A percentile compares a stretch with the other conserved stretches of the same genome.
Conservation (phyloP, 1,139 yeast species). For the Meyerozyma sp. region DNA sequence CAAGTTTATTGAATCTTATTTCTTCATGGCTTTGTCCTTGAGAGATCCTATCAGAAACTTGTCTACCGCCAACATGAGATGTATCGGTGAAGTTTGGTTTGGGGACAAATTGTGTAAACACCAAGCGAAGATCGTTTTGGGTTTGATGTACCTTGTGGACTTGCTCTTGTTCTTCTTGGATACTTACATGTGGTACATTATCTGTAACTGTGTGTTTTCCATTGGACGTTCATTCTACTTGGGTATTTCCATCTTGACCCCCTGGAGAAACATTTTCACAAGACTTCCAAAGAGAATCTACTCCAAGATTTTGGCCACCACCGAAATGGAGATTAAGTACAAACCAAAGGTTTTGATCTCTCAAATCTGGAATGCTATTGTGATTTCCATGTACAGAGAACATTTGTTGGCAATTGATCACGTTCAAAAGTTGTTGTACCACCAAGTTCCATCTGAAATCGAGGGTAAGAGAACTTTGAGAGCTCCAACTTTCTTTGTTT, state of each 20-base stretch:
- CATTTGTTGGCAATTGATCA: slow-evolving; percentile 96
- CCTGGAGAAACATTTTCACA: slow-evolving; percentile 98
- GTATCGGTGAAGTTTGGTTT: slow-evolving; percentile 87
- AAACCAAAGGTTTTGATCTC: slow-evolving; percentile 97
- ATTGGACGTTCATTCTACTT: slow-evolving; percentile 96
- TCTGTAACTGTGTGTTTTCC: slow-evolving; percentile 90
- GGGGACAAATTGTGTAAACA: slow-evolving; percentile 69
- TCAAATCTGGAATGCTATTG: slow-evolving; percentile 98
- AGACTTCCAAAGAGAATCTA: slow-evolving; percentile 97
- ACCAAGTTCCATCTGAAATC: slow-evolving; percentile 94
- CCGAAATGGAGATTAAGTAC: slow-evolving; percentile 98
- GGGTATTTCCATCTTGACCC: slow-evolving; percentile 97
- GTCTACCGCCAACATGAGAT: slow-evolving; percentile 43
- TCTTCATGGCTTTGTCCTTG: slow-evolving; percentile 81
- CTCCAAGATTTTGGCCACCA: slow-evolving; percentile 93
- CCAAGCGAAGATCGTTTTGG: slow-evolving; percentile 84
- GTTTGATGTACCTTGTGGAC: slow-evolving; percentile 89
- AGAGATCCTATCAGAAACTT: slow-evolving; percentile 87
- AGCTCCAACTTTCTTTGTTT: slow-evolving; percentile 97
- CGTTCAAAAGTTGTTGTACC: slow-evolving; percentile 93
- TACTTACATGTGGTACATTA: slow-evolving; percentile 97
- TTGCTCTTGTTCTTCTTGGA: slow-evolving; percentile 94
- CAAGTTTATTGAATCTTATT: slow-evolving; percentile 85
- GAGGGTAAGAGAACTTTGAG: slow-evolving; percentile 98
- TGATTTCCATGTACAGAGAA: slow-evolving; percentile 97